A percentile compares a stretch with the other conserved stretches of the same genome.
These are phyloP conservation scores for Neoascochyta sp. DNA, from an alignment of 2,329 filamentous ascomycete genomes.

Conservation along the genomic window DNA sequence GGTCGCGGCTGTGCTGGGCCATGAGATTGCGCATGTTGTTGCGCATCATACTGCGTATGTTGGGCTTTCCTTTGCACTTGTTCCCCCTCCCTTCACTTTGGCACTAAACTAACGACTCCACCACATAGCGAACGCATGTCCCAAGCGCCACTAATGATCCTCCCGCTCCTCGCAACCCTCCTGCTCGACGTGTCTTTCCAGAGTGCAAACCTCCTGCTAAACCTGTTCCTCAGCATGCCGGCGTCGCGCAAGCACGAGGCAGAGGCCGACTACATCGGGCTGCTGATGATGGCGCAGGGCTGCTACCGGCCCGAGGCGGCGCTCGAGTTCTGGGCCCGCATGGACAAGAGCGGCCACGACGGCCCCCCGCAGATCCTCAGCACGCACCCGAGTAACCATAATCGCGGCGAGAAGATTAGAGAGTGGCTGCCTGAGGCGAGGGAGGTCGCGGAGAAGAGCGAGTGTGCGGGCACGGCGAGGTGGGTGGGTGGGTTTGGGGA, in stretches of 20 bases:
- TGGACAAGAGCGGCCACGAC: constrained; percentile 53
- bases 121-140: constrained; percentile 55
- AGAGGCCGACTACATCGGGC: constrained; percentile 75
- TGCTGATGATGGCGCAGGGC: constrained; percentile 78
- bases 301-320: constrained; percentile 71
- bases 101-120: constrained; percentile 1
- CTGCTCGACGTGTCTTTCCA: constrained; percentile 43
- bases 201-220: constrained; percentile 46
- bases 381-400: constrained; percentile 70
- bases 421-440: constrained; percentile 51
- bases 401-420: constrained; percentile 61
- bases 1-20: constrained; percentile 70
- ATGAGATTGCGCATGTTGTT: constrained; percentile 73
- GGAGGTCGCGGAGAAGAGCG: constrained; percentile 34
- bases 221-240: constrained; percentile 63
- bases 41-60: constrained; percentile 36
- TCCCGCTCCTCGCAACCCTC: constrained; percentile 37
- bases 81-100: not conserved
- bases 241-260: constrained; percentile 68
- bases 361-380: constrained; percentile 67
- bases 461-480: constrained; percentile 21
- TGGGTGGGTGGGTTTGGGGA: constrained; percentile 7
- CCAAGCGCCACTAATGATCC: constrained; percentile 38
- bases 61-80: not conserved
- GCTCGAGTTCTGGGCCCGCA: constrained; percentile 58